These are phyloP conservation scores for Phascolomyces articulosus DNA, from an alignment of 371 early-diverging fungal species.

Conservation along the genomic window DNA sequence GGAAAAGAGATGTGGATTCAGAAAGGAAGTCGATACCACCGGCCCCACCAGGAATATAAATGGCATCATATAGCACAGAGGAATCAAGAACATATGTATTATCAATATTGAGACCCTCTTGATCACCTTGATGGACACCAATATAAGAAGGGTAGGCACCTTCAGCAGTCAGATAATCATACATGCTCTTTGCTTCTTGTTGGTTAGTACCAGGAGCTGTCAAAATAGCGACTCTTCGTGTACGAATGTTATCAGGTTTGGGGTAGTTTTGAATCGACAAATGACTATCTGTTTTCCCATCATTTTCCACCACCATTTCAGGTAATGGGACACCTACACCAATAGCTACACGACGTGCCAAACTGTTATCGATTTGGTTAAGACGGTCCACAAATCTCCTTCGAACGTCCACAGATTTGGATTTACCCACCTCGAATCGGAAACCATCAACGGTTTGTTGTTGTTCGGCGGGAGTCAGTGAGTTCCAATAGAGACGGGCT, in stretches of 20 bases:
- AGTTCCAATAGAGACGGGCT: conserved; percentile 49
- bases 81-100: conserved; percentile 32
- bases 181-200: conserved; percentile 33
- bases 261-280: conserved; percentile 40
- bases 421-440: conserved; percentile 47
- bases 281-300: conserved; percentile 20
- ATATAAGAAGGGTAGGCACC: conserved; percentile 36
- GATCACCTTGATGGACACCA: conserved; percentile 25
- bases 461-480: conserved; percentile 40
- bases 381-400: conserved; percentile 36
- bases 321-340: conserved; percentile 35
- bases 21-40: conserved; percentile 21
- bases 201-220: conserved; percentile 34
- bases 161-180: conserved; percentile 23
- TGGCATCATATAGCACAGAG: conserved; percentile 43
- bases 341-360: conserved; percentile 44
- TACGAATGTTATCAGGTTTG: conserved; percentile 31
- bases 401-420: conserved; percentile 29
- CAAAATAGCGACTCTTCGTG: conserved; percentile 39
- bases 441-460: conserved; percentile 42
- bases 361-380: conserved; percentile 42
- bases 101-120: conserved; percentile 25
- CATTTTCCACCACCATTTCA: conserved; percentile 25
- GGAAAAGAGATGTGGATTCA: conserved; percentile 21
- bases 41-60: conserved; percentile 42